phyloP scores from a whole-genome alignment of 495 filamentous ascomycete genomes.

The Xylaria venustula region DNA sequence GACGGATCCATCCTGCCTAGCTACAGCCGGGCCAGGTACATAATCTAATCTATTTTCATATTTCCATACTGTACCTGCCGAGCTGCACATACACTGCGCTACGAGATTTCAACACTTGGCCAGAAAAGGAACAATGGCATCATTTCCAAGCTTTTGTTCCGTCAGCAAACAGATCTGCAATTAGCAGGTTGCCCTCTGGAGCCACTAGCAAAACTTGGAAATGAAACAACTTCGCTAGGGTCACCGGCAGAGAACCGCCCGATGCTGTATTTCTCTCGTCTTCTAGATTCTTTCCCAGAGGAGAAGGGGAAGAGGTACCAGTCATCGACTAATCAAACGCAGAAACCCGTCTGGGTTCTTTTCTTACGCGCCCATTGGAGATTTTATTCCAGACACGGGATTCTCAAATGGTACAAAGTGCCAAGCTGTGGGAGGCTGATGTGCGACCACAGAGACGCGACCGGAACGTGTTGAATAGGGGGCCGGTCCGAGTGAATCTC shows the following conservation, averaged over 20 bases:
- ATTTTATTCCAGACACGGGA: neutral
- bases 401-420: neutral
- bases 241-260: slow-evolving; percentile 11
- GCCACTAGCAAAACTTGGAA: neutral
- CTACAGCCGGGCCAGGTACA: neutral
- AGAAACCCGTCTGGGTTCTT: neutral
- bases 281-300: neutral
- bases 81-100: too few species aligned
- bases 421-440: neutral
- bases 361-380: slow-evolving; percentile 1
- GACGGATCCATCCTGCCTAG: neutral
- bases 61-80: too few species aligned
- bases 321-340: neutral
- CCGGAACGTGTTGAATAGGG: neutral
- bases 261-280: neutral
- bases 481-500: neutral
- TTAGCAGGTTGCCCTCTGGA: neutral
- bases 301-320: neutral
- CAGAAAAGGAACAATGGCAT: neutral
- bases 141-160: neutral
- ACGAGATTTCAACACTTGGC: neutral
- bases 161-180: slow-evolving; percentile 4
- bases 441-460: neutral
- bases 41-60: neutral
- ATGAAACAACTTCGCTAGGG: slow-evolving; percentile 12